A percentile compares a stretch with the other conserved stretches of the same genome.
Evolutionary conservation across 2,329 filamentous ascomycete genomes (phyloP).

Genomic region (Trichoderma pleuroti): DNA sequence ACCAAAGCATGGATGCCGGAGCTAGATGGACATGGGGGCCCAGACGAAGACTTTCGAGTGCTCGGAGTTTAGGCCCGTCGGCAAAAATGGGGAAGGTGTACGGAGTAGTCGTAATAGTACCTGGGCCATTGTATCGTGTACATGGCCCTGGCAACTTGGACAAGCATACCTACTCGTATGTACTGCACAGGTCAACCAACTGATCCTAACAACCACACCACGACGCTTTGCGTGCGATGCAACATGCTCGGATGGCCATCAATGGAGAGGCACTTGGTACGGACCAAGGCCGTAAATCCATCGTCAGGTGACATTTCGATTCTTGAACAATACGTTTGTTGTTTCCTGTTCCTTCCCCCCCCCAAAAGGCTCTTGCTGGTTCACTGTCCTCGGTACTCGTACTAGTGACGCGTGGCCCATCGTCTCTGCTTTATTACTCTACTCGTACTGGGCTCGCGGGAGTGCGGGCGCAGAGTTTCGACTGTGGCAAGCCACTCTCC

Average conservation of each 20-base stretch:
- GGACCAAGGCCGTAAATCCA: not conserved
- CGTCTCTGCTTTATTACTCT: not conserved
- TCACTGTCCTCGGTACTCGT: not conserved
- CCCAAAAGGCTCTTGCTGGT: not conserved
- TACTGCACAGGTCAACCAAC: not conserved
- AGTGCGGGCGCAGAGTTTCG: slow-evolving; percentile 3
- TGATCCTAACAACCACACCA: not conserved
- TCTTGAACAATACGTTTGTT: not conserved
- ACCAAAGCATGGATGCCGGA: slow-evolving; percentile 12
- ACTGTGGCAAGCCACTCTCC: not conserved
- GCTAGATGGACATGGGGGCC: slow-evolving; percentile 1
- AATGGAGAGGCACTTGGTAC: not conserved
- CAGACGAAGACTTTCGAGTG: slow-evolving; percentile 2
- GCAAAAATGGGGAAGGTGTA: slow-evolving; percentile 15
- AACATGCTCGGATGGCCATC: not conserved
- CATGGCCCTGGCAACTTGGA: not conserved
- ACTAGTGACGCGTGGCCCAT: not conserved
- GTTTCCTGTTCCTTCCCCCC: not conserved
- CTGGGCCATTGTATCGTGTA: not conserved
- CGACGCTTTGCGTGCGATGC: not conserved
- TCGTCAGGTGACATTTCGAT: not conserved
- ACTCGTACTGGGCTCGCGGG: not conserved
- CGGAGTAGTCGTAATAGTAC: too few species aligned
- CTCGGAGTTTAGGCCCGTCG: slow-evolving; percentile 16
- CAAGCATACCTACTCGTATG: too few species aligned